A percentile compares a stretch with the other conserved stretches of the same genome.
Conservation (phyloP, 768 basidiomycete species). For the Pisolithus orientalis region DNA sequence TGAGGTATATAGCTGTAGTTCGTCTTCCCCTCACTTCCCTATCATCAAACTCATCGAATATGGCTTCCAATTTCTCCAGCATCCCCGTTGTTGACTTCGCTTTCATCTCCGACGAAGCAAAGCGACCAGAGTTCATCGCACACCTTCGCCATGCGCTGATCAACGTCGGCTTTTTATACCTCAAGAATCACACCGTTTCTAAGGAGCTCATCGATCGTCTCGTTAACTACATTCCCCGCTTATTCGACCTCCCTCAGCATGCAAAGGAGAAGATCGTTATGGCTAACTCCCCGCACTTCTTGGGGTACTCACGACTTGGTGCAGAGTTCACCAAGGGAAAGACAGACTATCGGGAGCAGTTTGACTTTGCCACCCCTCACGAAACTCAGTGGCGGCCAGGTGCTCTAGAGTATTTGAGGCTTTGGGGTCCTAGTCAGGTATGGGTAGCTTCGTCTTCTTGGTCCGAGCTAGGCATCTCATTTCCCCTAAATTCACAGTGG, state of each 20-base stretch:
- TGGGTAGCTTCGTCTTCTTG: constrained; percentile 5
- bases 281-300: constrained; percentile 71
- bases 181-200: constrained; percentile 57
- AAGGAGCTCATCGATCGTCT: constrained; percentile 42
- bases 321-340: constrained; percentile 70
- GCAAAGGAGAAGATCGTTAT: constrained; percentile 63
- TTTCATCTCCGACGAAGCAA: constrained; percentile 34
- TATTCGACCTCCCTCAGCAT: constrained; percentile 65
- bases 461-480: not conserved
- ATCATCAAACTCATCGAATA: not conserved
- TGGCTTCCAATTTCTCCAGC: constrained; percentile 46
- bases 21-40: no score
- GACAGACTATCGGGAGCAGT: constrained; percentile 73
- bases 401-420: constrained; percentile 57
- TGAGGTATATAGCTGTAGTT: no score
- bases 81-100: constrained; percentile 69
- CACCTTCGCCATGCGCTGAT: constrained; percentile 68
- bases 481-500: constrained; percentile 45
- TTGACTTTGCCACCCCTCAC: constrained; percentile 70
- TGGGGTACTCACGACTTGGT: constrained; percentile 71
- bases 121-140: constrained; percentile 48
- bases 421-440: constrained; percentile 78
- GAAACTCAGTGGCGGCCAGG: constrained; percentile 54
- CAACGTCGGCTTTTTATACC: constrained; percentile 79
- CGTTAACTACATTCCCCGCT: constrained; percentile 53